Conservation (phyloP, 495 filamentous ascomycete genomes). For the Penicillium herquei region DNA sequence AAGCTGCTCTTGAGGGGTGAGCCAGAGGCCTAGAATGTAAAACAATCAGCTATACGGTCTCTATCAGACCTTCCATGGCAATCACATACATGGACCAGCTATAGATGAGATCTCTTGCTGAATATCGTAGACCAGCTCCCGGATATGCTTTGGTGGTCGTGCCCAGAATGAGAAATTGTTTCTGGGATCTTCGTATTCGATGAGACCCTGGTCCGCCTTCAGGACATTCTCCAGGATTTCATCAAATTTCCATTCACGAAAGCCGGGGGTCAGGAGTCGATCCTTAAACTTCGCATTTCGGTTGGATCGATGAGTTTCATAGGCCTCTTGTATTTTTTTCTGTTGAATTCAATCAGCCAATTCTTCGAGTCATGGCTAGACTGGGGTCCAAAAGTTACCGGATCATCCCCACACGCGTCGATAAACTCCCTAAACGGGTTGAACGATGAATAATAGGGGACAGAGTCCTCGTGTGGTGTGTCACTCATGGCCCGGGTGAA, state of each 20-base stretch:
- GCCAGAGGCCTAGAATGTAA: constrained; percentile 67
- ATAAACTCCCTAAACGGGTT: constrained; percentile 49
- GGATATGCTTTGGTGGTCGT: constrained; percentile 69
- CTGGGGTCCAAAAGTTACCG: constrained; percentile 41
- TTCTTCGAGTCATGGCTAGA: too few species aligned
- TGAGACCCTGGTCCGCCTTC: constrained; percentile 33
- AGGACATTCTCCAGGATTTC: constrained; percentile 65
- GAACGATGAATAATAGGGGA: constrained; percentile 57
- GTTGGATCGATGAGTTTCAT: constrained; percentile 66
- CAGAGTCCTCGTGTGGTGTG: constrained; percentile 8
- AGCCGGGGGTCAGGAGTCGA: constrained; percentile 67
- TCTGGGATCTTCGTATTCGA: constrained; percentile 62
- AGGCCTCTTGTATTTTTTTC: constrained; percentile 68
- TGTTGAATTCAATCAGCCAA: constrained; percentile 24
- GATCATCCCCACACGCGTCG: constrained; percentile 53
- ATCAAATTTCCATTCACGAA: constrained; percentile 70
- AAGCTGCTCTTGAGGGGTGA: constrained; percentile 71
- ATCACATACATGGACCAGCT: constrained; percentile 56
- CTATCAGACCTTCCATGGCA: neutral
- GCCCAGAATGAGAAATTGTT: constrained; percentile 88
- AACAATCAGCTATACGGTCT: neutral
- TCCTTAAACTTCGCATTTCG: constrained; percentile 69
- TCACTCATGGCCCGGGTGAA: constrained; percentile 26
- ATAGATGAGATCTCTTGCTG: constrained; percentile 62
- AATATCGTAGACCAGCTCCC: constrained; percentile 61